Evolutionary conservation across 331 rosid species (phyloP).

Genomic region (Stylosanthes scabra): DNA sequence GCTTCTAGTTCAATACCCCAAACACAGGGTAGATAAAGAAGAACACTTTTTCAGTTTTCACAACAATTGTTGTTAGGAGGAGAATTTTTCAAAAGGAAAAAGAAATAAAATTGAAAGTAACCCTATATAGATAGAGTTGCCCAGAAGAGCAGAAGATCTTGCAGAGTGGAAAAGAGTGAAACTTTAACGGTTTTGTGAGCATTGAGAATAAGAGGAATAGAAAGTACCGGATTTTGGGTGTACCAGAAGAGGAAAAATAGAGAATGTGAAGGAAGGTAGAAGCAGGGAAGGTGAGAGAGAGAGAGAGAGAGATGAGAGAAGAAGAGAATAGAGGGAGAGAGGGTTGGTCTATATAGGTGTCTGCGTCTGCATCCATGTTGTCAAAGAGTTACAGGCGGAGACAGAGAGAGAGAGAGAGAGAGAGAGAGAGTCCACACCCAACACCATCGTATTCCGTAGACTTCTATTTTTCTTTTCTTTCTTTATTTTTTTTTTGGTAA

Average conservation of each 20-base stretch:
- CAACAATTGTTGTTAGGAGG: neutral
- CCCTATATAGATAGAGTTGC: constrained; percentile 13
- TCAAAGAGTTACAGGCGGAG: constrained; percentile 38
- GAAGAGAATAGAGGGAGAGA: constrained; percentile 10
- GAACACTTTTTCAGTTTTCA: constrained; percentile 11
- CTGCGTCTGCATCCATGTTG: too few species aligned
- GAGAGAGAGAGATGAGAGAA: constrained; percentile 14
- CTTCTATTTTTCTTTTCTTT: neutral
- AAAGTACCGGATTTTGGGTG: constrained; percentile 38
- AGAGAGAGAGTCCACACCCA: constrained; percentile 24
- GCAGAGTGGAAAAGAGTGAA: constrained; percentile 11
- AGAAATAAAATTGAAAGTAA: neutral
- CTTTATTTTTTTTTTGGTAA: neutral
- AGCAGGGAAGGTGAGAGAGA: constrained; percentile 9
- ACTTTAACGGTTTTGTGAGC: constrained; percentile 21
- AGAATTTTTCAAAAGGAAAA: neutral
- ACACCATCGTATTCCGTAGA: constrained; percentile 11
- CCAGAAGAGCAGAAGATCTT: constrained; percentile 33
- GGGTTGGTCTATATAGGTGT: constrained; percentile 34
- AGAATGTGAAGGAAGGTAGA: constrained; percentile 9
- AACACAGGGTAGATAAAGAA: neutral
- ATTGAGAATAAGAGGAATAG: neutral
- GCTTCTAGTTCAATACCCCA: neutral
- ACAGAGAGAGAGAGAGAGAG: too few species aligned
- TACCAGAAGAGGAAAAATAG: neutral